Conservation (phyloP, 108 stramenopile genomes). For the Cyclostephanos invisitatus region DNA sequence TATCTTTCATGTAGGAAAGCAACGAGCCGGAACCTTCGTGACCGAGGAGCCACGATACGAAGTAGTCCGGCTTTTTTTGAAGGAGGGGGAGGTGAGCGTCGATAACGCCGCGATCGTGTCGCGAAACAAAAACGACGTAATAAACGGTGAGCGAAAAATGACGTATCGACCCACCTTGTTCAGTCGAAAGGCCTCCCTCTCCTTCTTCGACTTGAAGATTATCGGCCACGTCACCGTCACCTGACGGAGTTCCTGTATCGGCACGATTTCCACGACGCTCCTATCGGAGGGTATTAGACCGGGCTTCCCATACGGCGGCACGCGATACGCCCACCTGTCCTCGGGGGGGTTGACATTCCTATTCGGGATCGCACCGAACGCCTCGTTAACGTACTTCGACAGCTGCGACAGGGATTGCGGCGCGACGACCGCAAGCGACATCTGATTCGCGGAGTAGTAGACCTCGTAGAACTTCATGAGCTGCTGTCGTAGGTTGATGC, state of each 20-base stretch:
- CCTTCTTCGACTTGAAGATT: constrained; percentile 57
- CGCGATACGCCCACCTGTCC: constrained; percentile 59
- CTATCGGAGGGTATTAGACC: constrained; percentile 64
- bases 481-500: constrained; percentile 77
- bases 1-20: constrained; percentile 74
- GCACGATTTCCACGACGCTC: constrained; percentile 71
- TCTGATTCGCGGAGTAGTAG: constrained; percentile 93
- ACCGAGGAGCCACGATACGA: constrained; percentile 81
- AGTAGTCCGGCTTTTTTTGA: constrained; percentile 47
- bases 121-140: neutral
- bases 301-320: constrained; percentile 56
- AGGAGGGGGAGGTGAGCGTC: neutral
- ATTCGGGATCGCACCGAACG: constrained; percentile 81
- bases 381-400: constrained; percentile 66
- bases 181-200: constrained; percentile 47
- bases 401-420: constrained; percentile 74
- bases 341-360: constrained; percentile 61
- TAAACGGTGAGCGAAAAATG: neutral
- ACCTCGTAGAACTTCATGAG: constrained; percentile 87
- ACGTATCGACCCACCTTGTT: constrained; percentile 42
- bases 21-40: constrained; percentile 89
- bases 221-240: constrained; percentile 81
- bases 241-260: constrained; percentile 81
- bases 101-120: neutral
- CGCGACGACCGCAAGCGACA: constrained; percentile 88